Evolutionary conservation across 2,329 filamentous ascomycete species (phyloP).

Genomic region (Fusarium sp.): DNA sequence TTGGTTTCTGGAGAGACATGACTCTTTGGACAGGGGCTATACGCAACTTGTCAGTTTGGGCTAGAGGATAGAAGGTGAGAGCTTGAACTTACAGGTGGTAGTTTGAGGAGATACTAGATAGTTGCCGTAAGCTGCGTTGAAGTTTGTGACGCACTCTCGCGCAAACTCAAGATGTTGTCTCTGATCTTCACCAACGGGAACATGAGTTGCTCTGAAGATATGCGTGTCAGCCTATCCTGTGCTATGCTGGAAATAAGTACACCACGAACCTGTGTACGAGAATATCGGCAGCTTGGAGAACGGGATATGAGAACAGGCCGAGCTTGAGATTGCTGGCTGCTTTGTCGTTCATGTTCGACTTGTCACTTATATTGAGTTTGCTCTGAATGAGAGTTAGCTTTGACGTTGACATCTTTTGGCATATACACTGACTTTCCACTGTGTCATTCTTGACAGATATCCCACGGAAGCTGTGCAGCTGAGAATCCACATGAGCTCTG

Average conservation of each 20-base stretch:
- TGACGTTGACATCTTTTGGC: not conserved
- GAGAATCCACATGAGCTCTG: conserved; percentile 96
- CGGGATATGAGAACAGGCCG: conserved; percentile 94
- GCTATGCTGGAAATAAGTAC: not conserved
- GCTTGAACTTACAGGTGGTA: conserved; percentile 68
- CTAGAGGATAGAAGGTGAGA: not conserved
- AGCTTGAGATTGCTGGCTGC: conserved; percentile 76
- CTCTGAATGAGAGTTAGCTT: conserved; percentile 59
- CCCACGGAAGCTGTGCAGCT: conserved; percentile 92
- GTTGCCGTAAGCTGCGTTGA: conserved; percentile 80
- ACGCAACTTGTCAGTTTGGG: not conserved
- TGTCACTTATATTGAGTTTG: conserved; percentile 74
- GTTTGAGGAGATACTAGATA: conserved; percentile 73
- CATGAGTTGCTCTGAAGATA: conserved; percentile 79
- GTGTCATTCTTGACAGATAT: conserved; percentile 97
- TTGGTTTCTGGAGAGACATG: conserved; percentile 86
- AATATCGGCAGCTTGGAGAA: conserved; percentile 94
- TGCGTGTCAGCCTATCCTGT: not conserved
- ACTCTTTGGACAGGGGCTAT: conserved; percentile 82
- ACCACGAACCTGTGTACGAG: conserved; percentile 76
- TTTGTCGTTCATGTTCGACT: conserved; percentile 66
- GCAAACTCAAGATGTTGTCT: conserved; percentile 93
- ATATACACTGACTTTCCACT: conserved; percentile 81
- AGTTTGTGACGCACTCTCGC: conserved; percentile 84
- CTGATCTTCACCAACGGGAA: conserved; percentile 97